A percentile compares a stretch with the other conserved stretches of the same genome.
These are phyloP conservation scores for Russula olivacea DNA, from an alignment of 768 basidiomycete genomes.

Conservation along the genomic window DNA sequence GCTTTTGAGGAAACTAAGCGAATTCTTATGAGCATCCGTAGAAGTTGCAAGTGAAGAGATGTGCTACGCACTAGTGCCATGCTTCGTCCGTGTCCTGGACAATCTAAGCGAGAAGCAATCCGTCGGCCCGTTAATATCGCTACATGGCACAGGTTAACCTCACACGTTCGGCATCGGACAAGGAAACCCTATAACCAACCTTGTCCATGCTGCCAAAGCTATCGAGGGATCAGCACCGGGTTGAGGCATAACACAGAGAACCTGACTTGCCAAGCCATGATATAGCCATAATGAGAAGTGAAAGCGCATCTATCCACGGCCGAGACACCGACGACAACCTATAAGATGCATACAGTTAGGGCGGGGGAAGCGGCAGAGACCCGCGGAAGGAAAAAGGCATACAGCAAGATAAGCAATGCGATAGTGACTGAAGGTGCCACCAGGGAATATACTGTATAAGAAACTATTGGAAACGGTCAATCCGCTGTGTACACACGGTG, in stretches of 20 bases:
- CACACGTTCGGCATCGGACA: neutral
- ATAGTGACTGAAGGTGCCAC: slow-evolving; percentile 57
- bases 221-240: slow-evolving; percentile 14
- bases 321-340: slow-evolving; percentile 67
- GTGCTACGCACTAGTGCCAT: slow-evolving; percentile 45
- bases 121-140: slow-evolving; percentile 61
- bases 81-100: slow-evolving; percentile 42
- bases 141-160: slow-evolving; percentile 27
- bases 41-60: neutral
- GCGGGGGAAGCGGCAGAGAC: neutral
- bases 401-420: neutral
- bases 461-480: slow-evolving; percentile 38
- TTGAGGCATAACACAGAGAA: neutral
- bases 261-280: slow-evolving; percentile 63
- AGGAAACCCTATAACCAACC: slow-evolving; percentile 8
- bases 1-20: slow-evolving; percentile 45
- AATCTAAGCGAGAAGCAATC: slow-evolving; percentile 52
- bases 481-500: neutral
- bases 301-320: slow-evolving; percentile 54
- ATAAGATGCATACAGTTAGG: neutral
- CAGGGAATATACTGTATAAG: slow-evolving; percentile 66
- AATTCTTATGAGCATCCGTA: slow-evolving; percentile 15
- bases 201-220: slow-evolving; percentile 65
- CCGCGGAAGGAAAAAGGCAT: neutral
- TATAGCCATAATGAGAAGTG: slow-evolving; percentile 49